Base-by-base conservation (phyloP, 257 asterid species). In the Fraxinus americana region DNA sequence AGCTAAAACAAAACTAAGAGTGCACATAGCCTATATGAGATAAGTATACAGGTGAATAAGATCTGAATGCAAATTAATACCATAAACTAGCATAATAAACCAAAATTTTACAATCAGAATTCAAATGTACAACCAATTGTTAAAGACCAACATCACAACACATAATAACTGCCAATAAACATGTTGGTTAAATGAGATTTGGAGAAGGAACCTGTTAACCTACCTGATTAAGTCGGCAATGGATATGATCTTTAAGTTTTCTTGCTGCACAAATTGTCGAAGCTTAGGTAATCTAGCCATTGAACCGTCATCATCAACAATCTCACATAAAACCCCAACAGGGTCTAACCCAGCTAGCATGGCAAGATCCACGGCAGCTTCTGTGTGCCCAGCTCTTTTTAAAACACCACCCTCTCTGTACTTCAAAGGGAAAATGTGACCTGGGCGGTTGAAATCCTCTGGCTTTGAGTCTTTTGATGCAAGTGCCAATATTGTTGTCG, bases 361-460 rank as follows among this genome's bases (percentile, higher is more conserved):
- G 63, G 97, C 80, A 72, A 95, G 98, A 82, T 95, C 99, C 67
- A 95, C 95, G 21, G 99, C 92, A 57, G 99, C 99, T 89, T 95
- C 99, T 35, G 99, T 95, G 83, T 95, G 99, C 43, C 99, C 99
- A 65, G 99, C 99, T 88, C 99, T 81, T 90, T 95, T 95, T 68
- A 95, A 83, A 80, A 95, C 99, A 77, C 99, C 99, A 1, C 99
- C 99, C 73, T 89, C 91, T 74, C 97, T 87, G 84, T 93, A 95
- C 85, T 90, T 95, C 35, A 95, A 77, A 1, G 99, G 98, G 83
- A 95, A 95, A 85, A 95, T 95, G 87, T 95, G 99, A 23, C 99
- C 99, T 0, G 99, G 99, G 30, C 99, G 96, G 80, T 93, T 91
- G 85, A 95, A 95, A 86, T 95, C 98, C 90, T 88, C 91, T 5